Evolutionary conservation across 345 rosid species (phyloP), one percentile per base, ranked within the genome.

Genomic region (Hypericum androsaemum): DNA sequence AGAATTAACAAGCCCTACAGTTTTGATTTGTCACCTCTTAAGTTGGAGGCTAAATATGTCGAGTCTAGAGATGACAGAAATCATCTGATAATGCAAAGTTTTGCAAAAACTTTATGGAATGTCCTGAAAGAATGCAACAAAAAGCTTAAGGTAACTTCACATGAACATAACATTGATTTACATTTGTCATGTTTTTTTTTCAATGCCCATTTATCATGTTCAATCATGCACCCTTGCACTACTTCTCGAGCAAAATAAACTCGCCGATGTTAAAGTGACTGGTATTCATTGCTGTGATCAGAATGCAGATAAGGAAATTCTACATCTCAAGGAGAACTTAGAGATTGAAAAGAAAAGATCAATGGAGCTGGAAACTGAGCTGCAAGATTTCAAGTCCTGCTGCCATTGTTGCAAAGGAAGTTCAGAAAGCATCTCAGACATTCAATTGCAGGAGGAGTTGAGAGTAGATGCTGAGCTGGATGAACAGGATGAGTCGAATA

Each of bases 51-150:
- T 63, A 58, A 44, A 67, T 55, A 63, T 56, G 40, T 51, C 42
- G 41, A 55, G 50, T 71, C 50, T 17, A 70, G 46, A 39, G 77
- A 22, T 22, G 32, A 86, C 45, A 77, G 86, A 64, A 64, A 69
- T 56, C 49, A 76, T 65, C 68, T 52, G 56, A 76, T 79, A 43
- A 78, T 67, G 76, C 77, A 72, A 45, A 77, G 75, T 64, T 78
- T 90, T 73, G 81, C 95, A 28, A 80, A 75, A 79, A 79, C 82
- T 58, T 6, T 80, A 59, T 84, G 86, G 96, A 84, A 61, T 45
- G 82, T 90, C 47, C 65, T 90, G 77, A 84, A 83, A 82, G 79
- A 82, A 71, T 67, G 74, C 55, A 81, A 77, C 47, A 73, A 74
- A 61, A 87, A 82, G 73, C 66, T 90, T 16, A 74, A 72, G 89